Evolutionary conservation across 768 basidiomycete genomes (phyloP), one percentile per base, ranked within the genome.

Genomic region (Xerocomus brunneocitrinus): DNA sequence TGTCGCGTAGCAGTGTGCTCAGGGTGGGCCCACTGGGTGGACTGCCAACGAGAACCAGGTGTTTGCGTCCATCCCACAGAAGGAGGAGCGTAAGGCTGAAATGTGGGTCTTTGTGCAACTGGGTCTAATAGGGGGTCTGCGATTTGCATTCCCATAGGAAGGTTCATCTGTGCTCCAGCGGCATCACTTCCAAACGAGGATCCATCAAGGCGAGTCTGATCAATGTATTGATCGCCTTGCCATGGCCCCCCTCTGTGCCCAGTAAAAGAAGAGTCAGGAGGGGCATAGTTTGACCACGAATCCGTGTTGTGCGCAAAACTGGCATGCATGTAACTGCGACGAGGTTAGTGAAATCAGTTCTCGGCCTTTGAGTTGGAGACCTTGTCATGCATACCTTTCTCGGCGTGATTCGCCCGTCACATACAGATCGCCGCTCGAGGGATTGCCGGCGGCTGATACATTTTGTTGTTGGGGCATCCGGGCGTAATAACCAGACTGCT

Each of bases 361-460:
- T 43, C 7, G 1, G 39, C 41, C 12, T 32, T 38, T 13, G 8
- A n/a, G 27, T 24, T 52, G n/a, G 14, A 40, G 10, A 44, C 10
- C n/a, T 41, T 25, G 27, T 16, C 25, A 30, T n/a, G 22, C 59
- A 27, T 45, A 67, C 64, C 57, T 58, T 46, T 55, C 56, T 36
- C 19, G 53, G 19, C 3, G 22, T 9, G 32, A n/a, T 8, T 30
- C 39, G 13, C 16, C 7, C 9, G 30, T 5, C 42, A 50, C 55
- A n/a, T 49, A 3, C 25, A 27, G 16, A 27, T 36, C 43, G 14
- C n/a, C 39, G 25, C 5, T n/a, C 19, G 50, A 49, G 1, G 41
- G n/a, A 47, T 41, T 34, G 35, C 6, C 40, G 5, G 34, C 8
- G 27, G 30, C 13, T 14, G 51, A 25, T 1, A 24, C 12, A 45